Base-by-base conservation (phyloP, 306 rosid genomes). In the Potentilla sterilis region DNA sequence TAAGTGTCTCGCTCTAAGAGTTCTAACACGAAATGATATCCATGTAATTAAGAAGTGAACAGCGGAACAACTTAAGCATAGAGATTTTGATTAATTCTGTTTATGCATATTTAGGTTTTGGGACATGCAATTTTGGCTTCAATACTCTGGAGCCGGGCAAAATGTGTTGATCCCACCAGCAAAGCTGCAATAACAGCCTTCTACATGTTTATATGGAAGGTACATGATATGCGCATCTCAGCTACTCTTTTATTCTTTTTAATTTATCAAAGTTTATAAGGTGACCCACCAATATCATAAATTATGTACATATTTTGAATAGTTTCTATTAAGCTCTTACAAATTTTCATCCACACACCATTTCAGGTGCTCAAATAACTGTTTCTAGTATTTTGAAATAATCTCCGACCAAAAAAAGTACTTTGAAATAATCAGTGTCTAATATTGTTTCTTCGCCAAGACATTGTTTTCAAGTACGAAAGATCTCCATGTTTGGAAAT, bases 191-290 rank as follows among this genome's bases (percentile, higher is more conserved):
- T 95, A 74, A 89, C 98, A 67, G 83, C 97, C 58, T 95, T 92
- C 78, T 95, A 95, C 84, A 95, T 95, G 98, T 90, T 95, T 71
- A 92, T 95, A 81, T 95, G 99, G 97, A 90, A 90, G 99, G 99
- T 95, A 87, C 77, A 22, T 28, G 28, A 28, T 28, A 28, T 9
- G 54, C 41, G 41, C 18, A 41, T 66, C 35, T 5, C 21, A 7
- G 49, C 24, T 40, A 40, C 8, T 22, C 10, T 37, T n/a, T n/a
- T 43, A 40, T 14, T 34, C 7, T 6, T 13, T 13, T 61, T 61
- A 13, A 6, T 24, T 59, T 34, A 3, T 19, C 16, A 49, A 51
- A 34, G 49, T 34, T 52, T 32, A 19, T 49, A 18, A 4, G 63
- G n/a, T 0, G 14, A 16, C 44, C 13, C 69, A 34, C 7, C n/a